Evolutionary conservation across 1,284 basidiomycete species (phyloP).

Genomic region (Fomitopsis pinicola): DNA sequence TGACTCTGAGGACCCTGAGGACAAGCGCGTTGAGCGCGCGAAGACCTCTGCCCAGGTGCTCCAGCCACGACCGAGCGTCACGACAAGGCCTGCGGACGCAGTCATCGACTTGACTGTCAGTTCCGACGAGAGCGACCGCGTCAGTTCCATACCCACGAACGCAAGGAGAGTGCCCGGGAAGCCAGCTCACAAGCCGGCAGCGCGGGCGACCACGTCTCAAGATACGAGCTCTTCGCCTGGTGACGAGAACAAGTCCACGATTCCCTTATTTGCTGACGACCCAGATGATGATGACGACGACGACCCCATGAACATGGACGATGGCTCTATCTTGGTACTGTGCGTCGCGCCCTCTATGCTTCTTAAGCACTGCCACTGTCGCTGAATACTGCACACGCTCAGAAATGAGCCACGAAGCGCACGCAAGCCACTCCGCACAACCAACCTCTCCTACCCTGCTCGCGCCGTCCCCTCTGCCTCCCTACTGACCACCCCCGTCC

Average conservation of each 20-base stretch:
- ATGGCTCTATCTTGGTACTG: slow-evolving; percentile 44
- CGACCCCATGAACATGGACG: slow-evolving; percentile 16
- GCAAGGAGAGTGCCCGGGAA: not conserved
- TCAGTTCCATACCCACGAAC: not conserved
- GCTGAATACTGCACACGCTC: not conserved
- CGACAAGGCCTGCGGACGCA: not conserved
- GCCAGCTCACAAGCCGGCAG: not conserved
- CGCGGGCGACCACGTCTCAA: not conserved
- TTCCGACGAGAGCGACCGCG: slow-evolving; percentile 10
- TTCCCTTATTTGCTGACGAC: slow-evolving; percentile 21
- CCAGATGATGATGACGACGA: slow-evolving; percentile 15
- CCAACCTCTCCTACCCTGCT: not conserved
- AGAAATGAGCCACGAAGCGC: slow-evolving; percentile 46
- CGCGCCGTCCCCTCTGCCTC: not conserved
- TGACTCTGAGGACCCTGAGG: not conserved
- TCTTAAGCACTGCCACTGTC: not conserved
- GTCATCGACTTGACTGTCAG: slow-evolving; percentile 19
- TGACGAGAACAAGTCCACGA: not conserved
- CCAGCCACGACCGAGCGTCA: not conserved
- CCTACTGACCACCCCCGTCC: not conserved
- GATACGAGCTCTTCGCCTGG: not conserved
- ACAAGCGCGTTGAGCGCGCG: not conserved
- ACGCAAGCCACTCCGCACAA: slow-evolving; percentile 36
- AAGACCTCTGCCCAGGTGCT: not conserved
- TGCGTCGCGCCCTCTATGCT: slow-evolving; percentile 25